Percentiles rank a stretch among this genome's conserved stretches.
Conservation (phyloP, 1,284 basidiomycete species). For the Anthracocystis walkeri region DNA sequence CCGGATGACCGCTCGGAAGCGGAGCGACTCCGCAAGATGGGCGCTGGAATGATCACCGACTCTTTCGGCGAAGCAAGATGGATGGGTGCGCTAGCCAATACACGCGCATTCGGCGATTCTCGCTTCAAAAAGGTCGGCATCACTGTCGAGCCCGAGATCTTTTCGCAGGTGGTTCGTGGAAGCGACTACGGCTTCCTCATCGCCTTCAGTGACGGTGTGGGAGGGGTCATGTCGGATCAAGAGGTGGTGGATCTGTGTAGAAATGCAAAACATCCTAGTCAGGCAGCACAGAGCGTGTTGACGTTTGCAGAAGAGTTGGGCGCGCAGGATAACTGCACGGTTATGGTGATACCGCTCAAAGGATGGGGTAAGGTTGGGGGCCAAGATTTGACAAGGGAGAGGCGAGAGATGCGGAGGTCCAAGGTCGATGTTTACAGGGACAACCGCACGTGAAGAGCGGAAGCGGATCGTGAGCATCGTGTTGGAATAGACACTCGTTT, state of each 20-base stretch:
- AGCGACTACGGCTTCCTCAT: slow-evolving; percentile 61
- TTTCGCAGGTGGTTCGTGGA: slow-evolving; percentile 78
- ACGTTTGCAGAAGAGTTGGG: slow-evolving; percentile 89
- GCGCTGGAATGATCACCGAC: slow-evolving; percentile 88
- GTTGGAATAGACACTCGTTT: not conserved
- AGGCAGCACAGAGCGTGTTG: slow-evolving; percentile 85
- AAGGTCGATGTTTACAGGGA: slow-evolving; percentile 58
- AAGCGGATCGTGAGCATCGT: not conserved
- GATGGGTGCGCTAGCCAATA: slow-evolving; percentile 96
- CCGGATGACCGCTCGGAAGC: slow-evolving; percentile 89
- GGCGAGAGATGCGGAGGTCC: slow-evolving; percentile 49
- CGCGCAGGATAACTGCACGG: slow-evolving; percentile 89
- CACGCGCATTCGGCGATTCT: slow-evolving; percentile 91
- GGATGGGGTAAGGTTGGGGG: slow-evolving; percentile 88
- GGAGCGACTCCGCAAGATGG: slow-evolving; percentile 85
- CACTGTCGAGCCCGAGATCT: slow-evolving; percentile 94
- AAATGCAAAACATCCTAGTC: slow-evolving; percentile 78
- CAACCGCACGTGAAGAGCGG: slow-evolving; percentile 38
- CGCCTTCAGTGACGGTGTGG: slow-evolving; percentile 80
- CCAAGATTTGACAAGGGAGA: slow-evolving; percentile 78
- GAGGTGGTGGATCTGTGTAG: slow-evolving; percentile 92
- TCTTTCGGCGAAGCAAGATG: slow-evolving; percentile 94
- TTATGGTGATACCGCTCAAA: slow-evolving; percentile 88
- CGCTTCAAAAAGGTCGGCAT: slow-evolving; percentile 80
- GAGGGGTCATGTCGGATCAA: slow-evolving; percentile 88